phyloP scores from a whole-genome alignment of 2,329 filamentous ascomycete genomes.

The Penicillium concentricum region DNA sequence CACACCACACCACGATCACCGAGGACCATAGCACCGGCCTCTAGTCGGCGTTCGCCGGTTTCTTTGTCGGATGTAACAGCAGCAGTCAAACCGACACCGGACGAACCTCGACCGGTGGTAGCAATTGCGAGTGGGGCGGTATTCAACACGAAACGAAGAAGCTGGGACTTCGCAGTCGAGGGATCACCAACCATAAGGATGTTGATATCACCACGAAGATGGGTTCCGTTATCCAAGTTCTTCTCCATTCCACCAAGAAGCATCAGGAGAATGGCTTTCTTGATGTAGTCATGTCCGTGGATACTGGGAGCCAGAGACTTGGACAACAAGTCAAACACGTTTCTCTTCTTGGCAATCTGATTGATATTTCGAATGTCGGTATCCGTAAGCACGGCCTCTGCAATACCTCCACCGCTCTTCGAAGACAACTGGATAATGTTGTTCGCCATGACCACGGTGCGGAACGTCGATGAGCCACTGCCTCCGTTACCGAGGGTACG shows the following conservation, averaged over 20 bases:
- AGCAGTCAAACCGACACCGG: constrained; percentile 94
- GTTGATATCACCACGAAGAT: constrained; percentile 97
- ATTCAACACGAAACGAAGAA: constrained; percentile 94
- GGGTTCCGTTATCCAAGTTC: constrained; percentile 95
- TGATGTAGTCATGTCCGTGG: constrained; percentile 95
- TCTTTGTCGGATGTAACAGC: constrained; percentile 97
- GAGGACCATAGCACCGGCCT: constrained; percentile 98
- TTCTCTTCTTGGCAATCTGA: constrained; percentile 91
- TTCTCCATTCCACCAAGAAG: constrained; percentile 95
- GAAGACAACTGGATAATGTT: constrained; percentile 93
- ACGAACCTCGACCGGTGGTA: constrained; percentile 93
- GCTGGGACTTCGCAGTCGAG: constrained; percentile 97
- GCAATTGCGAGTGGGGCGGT: constrained; percentile 95
- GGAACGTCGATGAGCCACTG: constrained; percentile 88
- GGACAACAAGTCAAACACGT: constrained; percentile 86
- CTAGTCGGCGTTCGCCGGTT: constrained; percentile 88
- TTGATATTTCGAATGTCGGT: constrained; percentile 99
- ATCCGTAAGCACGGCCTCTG: constrained; percentile 88
- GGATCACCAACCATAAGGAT: constrained; percentile 99
- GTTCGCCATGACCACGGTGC: constrained; percentile 89
- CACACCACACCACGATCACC: constrained; percentile 95
- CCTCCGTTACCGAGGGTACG: constrained; percentile 89
- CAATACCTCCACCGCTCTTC: constrained; percentile 92
- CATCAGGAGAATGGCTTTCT: constrained; percentile 95
- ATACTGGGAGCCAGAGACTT: constrained; percentile 96